phyloP scores from a whole-genome alignment of 768 basidiomycete species.

The Cytidiella melzeri region DNA sequence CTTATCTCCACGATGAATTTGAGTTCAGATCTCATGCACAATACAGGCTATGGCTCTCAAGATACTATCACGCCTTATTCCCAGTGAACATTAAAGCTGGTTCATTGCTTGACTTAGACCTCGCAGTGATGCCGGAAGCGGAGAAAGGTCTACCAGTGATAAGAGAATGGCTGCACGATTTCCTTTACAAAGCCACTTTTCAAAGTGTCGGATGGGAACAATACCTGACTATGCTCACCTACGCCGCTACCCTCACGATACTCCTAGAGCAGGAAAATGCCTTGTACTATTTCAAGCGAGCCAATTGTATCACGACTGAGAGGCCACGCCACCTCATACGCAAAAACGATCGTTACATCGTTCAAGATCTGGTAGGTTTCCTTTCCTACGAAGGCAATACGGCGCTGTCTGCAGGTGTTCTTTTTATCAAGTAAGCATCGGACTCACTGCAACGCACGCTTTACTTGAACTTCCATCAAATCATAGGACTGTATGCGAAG shows the following conservation, averaged over 20 bases:
- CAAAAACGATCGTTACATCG: conserved; percentile 17
- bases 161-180: conserved; percentile 39
- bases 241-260: conserved; percentile 32
- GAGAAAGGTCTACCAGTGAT: conserved; percentile 31
- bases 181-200: conserved; percentile 31
- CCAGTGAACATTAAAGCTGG: conserved; percentile 46
- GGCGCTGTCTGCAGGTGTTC: conserved; percentile 28
- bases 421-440: conserved; percentile 36
- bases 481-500: conserved; percentile 39
- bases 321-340: conserved; percentile 10
- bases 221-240: conserved; percentile 38
- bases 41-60: conserved; percentile 6
- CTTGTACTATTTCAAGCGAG: conserved; percentile 28
- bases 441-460: no score
- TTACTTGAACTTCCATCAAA: neutral
- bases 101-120: conserved; percentile 30
- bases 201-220: neutral
- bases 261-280: conserved; percentile 32
- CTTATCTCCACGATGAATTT: neutral
- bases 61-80: conserved; percentile 24
- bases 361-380: conserved; percentile 25
- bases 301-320: conserved; percentile 20
- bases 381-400: conserved; percentile 1
- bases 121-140: conserved; percentile 34
- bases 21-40: neutral